phyloP scores from a whole-genome alignment of 805 yeast genomes.

The Yarrowia sp. region DNA sequence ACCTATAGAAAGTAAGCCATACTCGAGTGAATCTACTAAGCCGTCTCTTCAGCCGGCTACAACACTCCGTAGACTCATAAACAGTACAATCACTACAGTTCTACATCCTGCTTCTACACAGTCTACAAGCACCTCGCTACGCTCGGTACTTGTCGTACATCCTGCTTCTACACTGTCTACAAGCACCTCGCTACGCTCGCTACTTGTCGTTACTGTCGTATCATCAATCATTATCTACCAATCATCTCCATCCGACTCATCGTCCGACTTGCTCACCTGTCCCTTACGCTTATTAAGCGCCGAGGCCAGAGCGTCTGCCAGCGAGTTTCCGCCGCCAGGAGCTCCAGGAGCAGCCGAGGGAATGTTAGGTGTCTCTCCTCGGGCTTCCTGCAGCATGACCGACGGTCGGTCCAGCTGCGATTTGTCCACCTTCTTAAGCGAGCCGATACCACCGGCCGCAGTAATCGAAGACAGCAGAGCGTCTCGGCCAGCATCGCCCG shows the following conservation, averaged over 20 bases:
- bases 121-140: background rate
- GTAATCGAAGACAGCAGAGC: constrained; percentile 88
- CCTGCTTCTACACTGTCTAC: no score
- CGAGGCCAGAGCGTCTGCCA: constrained; percentile 88
- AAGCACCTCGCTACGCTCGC: background rate
- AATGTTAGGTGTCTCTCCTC: constrained; percentile 61
- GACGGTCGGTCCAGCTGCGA: constrained; percentile 81
- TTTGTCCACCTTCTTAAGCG: constrained; percentile 80
- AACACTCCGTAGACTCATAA: no score
- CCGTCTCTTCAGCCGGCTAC: no score
- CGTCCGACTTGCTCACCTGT: constrained; percentile 81
- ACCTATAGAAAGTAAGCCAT: no score
- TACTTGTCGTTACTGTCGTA: background rate
- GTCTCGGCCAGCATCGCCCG: constrained; percentile 69
- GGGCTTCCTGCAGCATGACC: constrained; percentile 71
- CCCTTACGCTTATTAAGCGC: constrained; percentile 84
- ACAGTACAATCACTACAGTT: no score
- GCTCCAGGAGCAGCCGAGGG: constrained; percentile 51
- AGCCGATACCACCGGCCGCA: constrained; percentile 73
- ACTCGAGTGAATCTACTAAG: no score
- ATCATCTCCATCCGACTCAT: constrained; percentile 81
- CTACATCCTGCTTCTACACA: no score
- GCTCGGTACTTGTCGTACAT: background rate
- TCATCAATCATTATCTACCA: constrained; percentile 53
- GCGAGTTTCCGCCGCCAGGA: constrained; percentile 60